Conservation (phyloP, 1,284 basidiomycete genomes). For the Sanghuangporus weigelae region DNA sequence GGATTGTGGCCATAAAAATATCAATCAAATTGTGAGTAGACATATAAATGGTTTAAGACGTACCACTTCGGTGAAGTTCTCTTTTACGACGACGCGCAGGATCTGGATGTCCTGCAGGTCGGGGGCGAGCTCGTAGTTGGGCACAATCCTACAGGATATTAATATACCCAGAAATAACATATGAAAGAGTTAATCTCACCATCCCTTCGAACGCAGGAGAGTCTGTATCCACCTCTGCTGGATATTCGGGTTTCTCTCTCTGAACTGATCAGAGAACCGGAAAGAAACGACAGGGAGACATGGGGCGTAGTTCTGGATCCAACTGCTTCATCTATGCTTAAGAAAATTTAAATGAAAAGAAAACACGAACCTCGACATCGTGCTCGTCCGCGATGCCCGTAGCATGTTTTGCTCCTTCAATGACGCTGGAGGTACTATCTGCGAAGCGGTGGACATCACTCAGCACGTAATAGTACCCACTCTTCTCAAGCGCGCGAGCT, state of each 20-base stretch:
- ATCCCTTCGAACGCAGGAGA: slow-evolving; percentile 70
- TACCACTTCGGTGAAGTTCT: slow-evolving; percentile 61
- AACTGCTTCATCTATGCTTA: background rate
- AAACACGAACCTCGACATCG: slow-evolving; percentile 46
- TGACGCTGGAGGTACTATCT: slow-evolving; percentile 22
- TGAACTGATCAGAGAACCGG: slow-evolving; percentile 80
- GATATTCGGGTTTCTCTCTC: slow-evolving; percentile 62
- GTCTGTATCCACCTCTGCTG: slow-evolving; percentile 91
- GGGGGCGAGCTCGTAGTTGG: slow-evolving; percentile 82
- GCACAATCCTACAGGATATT: slow-evolving; percentile 59
- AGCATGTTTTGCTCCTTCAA: slow-evolving; percentile 33
- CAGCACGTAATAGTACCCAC: slow-evolving; percentile 70
- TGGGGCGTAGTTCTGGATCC: slow-evolving; percentile 56
- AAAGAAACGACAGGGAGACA: slow-evolving; percentile 92
- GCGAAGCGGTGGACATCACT: slow-evolving; percentile 62
- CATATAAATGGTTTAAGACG: background rate
- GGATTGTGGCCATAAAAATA: too few relatives aligned
- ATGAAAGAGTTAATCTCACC: slow-evolving; percentile 35
- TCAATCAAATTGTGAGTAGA: too few relatives aligned
- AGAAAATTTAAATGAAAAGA: background rate
- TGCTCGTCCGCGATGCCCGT: slow-evolving; percentile 37
- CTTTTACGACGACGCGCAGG: slow-evolving; percentile 81
- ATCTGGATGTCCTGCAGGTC: slow-evolving; percentile 67
- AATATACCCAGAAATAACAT: background rate
- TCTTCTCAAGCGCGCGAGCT: slow-evolving; percentile 81